These are phyloP conservation scores for Toxoplasma gondii DNA, from an alignment of 169 alveolate genomes.

Conservation along the genomic window DNA sequence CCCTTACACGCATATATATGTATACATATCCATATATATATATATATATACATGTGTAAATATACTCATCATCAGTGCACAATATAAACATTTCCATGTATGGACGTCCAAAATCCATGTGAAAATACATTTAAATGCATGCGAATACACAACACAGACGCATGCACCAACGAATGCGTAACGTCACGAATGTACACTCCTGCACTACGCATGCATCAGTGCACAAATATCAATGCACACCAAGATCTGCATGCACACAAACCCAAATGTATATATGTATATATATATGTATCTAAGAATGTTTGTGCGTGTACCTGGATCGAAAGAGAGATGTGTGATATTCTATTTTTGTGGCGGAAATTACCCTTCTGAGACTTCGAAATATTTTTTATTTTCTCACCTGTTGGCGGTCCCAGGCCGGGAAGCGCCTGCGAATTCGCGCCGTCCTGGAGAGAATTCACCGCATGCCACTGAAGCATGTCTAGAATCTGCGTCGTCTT, in stretches of 20 bases:
- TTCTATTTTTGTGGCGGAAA: neutral
- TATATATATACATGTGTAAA: neutral
- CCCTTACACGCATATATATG: neutral
- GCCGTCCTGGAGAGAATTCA: neutral
- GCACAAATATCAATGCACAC: no score
- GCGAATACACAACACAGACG: no score
- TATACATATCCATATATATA: neutral
- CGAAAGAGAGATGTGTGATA: neutral
- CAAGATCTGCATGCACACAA: no score
- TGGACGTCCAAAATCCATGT: neutral
- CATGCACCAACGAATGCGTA: no score
- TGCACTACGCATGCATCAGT: no score
- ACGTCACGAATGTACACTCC: no score
- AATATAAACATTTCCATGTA: neutral
- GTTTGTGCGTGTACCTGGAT: neutral
- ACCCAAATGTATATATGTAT: neutral
- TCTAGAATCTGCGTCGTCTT: constrained; percentile 86
- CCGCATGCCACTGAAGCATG: constrained; percentile 67
- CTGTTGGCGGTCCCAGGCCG: constrained; percentile 22
- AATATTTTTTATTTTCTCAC: neutral
- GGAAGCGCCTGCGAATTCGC: neutral
- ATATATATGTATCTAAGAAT: neutral
- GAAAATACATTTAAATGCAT: no score
- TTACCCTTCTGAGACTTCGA: no score
- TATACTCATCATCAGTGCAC: no score